phyloP scores from a whole-genome alignment of 2,329 filamentous ascomycete genomes.

The Zasmidium angulare region DNA sequence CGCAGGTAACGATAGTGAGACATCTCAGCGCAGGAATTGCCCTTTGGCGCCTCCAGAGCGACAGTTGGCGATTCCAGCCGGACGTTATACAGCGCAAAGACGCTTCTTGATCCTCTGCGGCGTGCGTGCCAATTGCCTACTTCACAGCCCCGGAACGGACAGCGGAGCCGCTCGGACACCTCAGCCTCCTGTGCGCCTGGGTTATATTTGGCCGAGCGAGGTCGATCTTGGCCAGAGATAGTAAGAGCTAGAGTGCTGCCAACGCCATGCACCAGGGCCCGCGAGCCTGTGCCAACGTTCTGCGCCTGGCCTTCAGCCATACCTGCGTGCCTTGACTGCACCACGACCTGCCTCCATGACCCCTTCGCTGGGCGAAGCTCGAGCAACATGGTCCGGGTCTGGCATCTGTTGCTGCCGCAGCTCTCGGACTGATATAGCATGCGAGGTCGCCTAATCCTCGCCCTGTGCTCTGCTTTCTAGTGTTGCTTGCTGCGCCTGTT shows the following conservation, averaged over 20 bases:
- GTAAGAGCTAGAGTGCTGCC: neutral
- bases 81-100: neutral
- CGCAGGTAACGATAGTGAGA: neutral
- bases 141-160: neutral
- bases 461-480: neutral
- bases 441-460: neutral
- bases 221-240: neutral
- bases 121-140: neutral
- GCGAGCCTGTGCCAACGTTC: neutral
- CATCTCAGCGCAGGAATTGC: neutral
- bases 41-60: neutral
- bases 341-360: neutral
- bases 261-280: neutral
- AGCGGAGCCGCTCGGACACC: neutral
- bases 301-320: neutral
- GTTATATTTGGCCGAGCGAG: neutral
- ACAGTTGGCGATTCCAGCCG: neutral
- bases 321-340: neutral
- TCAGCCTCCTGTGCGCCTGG: neutral
- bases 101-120: neutral
- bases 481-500: constrained; percentile 1
- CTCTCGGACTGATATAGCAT: neutral
- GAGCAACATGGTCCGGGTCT: neutral
- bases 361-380: neutral
- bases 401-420: neutral